phyloP scores from a whole-genome alignment of 2,329 filamentous ascomycete genomes.

The Penicillium freii region DNA sequence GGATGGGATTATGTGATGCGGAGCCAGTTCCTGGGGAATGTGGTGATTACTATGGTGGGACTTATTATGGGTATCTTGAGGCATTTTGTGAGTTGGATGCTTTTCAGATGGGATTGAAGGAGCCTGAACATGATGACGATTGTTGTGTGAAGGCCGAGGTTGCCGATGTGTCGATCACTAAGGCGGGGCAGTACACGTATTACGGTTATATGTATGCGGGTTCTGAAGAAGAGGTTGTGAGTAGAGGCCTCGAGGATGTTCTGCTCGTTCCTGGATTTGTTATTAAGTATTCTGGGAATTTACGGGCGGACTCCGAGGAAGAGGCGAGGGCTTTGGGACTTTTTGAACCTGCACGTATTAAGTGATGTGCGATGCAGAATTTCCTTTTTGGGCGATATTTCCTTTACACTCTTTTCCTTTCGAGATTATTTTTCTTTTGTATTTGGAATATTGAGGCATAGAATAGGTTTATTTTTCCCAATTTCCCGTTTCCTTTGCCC shows the following conservation, averaged over 20 bases:
- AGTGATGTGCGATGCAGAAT: background rate
- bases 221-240: background rate
- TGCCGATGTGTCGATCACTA: background rate
- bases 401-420: background rate
- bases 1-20: background rate
- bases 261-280: conserved; percentile 2
- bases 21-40: background rate
- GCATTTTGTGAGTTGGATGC: background rate
- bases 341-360: background rate
- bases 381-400: background rate
- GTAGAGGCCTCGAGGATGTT: background rate
- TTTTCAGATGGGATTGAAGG: conserved; percentile 1
- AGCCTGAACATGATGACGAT: background rate
- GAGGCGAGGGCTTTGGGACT: conserved; percentile 1
- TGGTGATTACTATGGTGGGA: conserved; percentile 4
- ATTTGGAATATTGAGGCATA: background rate
- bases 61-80: background rate
- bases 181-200: background rate
- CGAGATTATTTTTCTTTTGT: background rate
- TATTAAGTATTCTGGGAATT: conserved; percentile 3
- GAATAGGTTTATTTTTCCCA: background rate
- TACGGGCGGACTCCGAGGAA: background rate
- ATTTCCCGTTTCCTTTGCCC: background rate
- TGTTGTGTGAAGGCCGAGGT: conserved; percentile 1
- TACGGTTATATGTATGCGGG: conserved; percentile 5